phyloP scores from a whole-genome alignment of 164 flowering plant genomes.

The Dillenia suffruticosa region DNA sequence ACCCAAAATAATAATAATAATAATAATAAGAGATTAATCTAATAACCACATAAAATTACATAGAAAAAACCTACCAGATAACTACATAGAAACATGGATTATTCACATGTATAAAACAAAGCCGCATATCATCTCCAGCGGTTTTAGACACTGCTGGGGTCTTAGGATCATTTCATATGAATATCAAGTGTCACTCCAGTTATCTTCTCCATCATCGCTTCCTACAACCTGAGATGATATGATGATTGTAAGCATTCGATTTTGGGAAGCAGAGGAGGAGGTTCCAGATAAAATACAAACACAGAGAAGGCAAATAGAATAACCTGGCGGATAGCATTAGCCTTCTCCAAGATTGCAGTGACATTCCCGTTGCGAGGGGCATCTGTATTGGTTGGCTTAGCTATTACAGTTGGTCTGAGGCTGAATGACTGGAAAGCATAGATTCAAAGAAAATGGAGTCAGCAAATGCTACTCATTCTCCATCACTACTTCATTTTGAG shows the following conservation, averaged over 20 bases:
- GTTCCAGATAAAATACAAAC: background rate
- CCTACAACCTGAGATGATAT: constrained; percentile 56
- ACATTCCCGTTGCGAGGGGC: constrained; percentile 51
- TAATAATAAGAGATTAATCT: constrained; percentile 1
- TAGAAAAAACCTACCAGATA: constrained; percentile 14
- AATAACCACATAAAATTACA: constrained; percentile 5
- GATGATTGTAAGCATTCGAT: background rate
- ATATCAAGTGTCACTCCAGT: constrained; percentile 73
- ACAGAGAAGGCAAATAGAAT: constrained; percentile 1
- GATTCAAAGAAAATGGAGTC: background rate
- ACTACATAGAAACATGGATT: constrained; percentile 24
- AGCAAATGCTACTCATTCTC: too few relatives aligned
- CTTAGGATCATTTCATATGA: background rate
- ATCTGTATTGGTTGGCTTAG: constrained; percentile 28
- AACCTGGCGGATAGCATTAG: constrained; percentile 93
- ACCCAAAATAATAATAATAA: constrained; percentile 15
- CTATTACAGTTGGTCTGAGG: constrained; percentile 55
- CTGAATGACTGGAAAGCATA: constrained; percentile 56
- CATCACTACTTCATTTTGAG: too few relatives aligned
- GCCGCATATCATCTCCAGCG: constrained; percentile 4
- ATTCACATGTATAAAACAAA: constrained; percentile 25
- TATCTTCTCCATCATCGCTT: constrained; percentile 71
- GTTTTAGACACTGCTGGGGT: background rate
- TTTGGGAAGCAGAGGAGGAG: background rate
- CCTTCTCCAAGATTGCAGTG: constrained; percentile 81